These are phyloP conservation scores for Sporopachydermia quercuum DNA, from an alignment of 805 yeast species.

Conservation along the genomic window DNA sequence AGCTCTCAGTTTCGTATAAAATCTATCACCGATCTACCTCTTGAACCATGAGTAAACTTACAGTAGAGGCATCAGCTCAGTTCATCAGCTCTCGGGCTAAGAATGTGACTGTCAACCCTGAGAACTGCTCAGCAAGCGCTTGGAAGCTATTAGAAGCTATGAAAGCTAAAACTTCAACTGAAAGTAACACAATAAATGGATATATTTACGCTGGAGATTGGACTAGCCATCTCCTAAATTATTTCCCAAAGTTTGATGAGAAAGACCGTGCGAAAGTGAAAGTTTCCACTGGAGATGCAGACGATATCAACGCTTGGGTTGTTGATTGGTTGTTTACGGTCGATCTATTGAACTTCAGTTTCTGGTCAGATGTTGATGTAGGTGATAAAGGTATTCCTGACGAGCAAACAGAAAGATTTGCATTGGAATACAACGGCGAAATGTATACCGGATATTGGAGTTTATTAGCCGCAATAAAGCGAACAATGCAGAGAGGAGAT, in stretches of 20 bases:
- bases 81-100: conserved; percentile 18
- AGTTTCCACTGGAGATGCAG: conserved; percentile 10
- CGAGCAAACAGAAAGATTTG: conserved; percentile 14
- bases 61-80: conserved; percentile 16
- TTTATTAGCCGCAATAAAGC: conserved; percentile 25
- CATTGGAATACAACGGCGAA: conserved; percentile 19
- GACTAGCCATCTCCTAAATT: conserved; percentile 21
- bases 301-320: conserved; percentile 4
- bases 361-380: conserved; percentile 24
- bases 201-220: conserved; percentile 21
- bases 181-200: not conserved
- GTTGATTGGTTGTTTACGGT: conserved; percentile 27
- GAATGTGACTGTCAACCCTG: conserved; percentile 16
- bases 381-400: conserved; percentile 16
- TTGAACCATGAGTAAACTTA: conserved; percentile 10
- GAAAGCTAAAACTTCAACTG: conserved; percentile 8
- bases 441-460: conserved; percentile 31
- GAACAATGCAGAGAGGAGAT: conserved; percentile 24
- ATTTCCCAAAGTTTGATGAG: not conserved
- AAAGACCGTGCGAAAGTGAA: not conserved
- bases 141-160: conserved; percentile 13
- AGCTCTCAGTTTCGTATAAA: too few species aligned
- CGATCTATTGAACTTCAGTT: conserved; percentile 27
- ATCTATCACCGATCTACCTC: too few species aligned
- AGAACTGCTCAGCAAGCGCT: conserved; percentile 19